Evolutionary conservation across 2,329 filamentous ascomycete genomes (phyloP).

Genomic region (Fusarium hainanense): DNA sequence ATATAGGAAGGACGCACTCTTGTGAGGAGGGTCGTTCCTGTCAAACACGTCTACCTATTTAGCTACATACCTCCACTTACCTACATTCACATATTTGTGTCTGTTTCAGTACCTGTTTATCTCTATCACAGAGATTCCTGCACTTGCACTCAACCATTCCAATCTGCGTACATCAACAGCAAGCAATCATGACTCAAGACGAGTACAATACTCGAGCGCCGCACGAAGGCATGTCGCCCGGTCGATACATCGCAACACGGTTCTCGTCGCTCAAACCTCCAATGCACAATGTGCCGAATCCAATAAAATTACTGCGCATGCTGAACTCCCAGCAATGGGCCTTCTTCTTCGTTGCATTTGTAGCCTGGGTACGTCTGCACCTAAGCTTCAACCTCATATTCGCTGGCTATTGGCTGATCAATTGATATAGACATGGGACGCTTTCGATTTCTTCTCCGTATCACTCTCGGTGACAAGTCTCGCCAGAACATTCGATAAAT

Average conservation of each 20-base stretch:
- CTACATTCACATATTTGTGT: not conserved
- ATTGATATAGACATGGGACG: conserved; percentile 64
- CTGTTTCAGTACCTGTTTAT: not conserved
- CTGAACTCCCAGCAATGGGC: conserved; percentile 64
- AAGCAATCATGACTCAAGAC: conserved; percentile 38
- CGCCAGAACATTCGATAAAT: conserved; percentile 62
- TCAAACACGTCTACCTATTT: conserved; percentile 11
- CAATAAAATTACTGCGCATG: conserved; percentile 60
- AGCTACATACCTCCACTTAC: not conserved
- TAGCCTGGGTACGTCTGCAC: conserved; percentile 62
- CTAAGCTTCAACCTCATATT: not conserved
- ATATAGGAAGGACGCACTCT: conserved; percentile 25
- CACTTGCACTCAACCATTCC: not conserved
- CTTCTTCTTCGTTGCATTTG: conserved; percentile 66
- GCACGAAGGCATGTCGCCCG: conserved; percentile 61
- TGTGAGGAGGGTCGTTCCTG: not conserved
- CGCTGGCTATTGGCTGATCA: not conserved
- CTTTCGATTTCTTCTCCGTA: conserved; percentile 75
- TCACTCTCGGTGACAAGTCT: conserved; percentile 68
- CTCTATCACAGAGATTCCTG: not conserved
- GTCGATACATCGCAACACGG: conserved; percentile 63
- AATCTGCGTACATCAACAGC: not conserved
- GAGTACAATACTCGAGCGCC: conserved; percentile 54
- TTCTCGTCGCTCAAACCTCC: conserved; percentile 67
- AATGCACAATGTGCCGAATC: conserved; percentile 65